phyloP scores from a whole-genome alignment of 805 yeast genomes.

The Lipomyces lipofer region DNA sequence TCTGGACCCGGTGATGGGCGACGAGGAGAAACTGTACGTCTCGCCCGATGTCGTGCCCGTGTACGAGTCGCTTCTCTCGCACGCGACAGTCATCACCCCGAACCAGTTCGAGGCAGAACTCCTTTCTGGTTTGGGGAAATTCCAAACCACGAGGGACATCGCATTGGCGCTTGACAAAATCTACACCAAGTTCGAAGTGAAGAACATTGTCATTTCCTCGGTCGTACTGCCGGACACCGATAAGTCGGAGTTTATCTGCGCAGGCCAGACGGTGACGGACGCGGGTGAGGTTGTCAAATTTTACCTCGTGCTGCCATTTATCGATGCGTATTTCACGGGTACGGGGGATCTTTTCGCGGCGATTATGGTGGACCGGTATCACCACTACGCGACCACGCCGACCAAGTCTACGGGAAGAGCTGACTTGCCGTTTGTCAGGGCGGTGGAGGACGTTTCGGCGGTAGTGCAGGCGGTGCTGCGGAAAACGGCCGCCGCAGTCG shows the following conservation, averaged over 20 bases:
- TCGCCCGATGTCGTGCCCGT: constrained; percentile 57
- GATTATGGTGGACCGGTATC: constrained; percentile 63
- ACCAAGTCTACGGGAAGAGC: constrained; percentile 6
- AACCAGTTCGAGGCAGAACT: constrained; percentile 87
- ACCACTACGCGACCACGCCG: constrained; percentile 30
- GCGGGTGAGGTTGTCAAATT: constrained; percentile 15
- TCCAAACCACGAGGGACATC: constrained; percentile 36
- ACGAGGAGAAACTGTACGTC: constrained; percentile 81
- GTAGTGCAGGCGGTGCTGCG: constrained; percentile 55
- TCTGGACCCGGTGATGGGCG: constrained; percentile 91
- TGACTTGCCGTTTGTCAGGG: constrained; percentile 36
- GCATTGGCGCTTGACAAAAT: constrained; percentile 11
- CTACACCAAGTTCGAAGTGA: constrained; percentile 45
- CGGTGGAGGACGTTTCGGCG: constrained; percentile 52
- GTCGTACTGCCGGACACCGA: constrained; percentile 38
- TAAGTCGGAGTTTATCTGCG: constrained; percentile 29
- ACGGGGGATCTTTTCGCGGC: constrained; percentile 93
- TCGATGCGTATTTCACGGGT: constrained; percentile 87
- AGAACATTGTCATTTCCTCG: constrained; percentile 69
- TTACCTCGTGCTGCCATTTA: constrained; percentile 44
- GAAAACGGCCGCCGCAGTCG: constrained; percentile 45
- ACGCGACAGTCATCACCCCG: constrained; percentile 71
- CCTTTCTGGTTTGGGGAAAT: constrained; percentile 54
- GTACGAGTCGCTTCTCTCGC: constrained; percentile 49
- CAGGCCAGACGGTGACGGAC: constrained; percentile 15